A percentile compares a stretch with the other conserved stretches of the same genome.
phyloP scores from a whole-genome alignment of 495 filamentous ascomycete species.

The Pyrenula massariospora region DNA sequence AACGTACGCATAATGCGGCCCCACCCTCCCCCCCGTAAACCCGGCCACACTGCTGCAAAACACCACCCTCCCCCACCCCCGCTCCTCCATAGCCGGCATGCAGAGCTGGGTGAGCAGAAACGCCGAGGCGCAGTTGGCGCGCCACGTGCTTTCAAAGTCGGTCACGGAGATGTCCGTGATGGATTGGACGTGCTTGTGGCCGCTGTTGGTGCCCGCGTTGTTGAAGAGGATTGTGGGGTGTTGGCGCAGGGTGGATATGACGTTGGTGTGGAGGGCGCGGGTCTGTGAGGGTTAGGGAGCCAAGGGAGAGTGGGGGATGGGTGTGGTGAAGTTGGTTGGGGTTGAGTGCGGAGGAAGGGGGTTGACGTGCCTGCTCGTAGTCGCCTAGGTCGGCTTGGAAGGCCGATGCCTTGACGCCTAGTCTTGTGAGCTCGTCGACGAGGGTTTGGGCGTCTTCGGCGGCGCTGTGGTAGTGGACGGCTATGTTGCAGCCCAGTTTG shows the following conservation, averaged over 20 bases:
- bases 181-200: slow-evolving; percentile 3
- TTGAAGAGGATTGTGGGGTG: slow-evolving; percentile 20
- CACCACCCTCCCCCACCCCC: slow-evolving; percentile 40
- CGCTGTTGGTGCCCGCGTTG: slow-evolving; percentile 18
- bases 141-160: slow-evolving; percentile 43
- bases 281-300: too few species aligned
- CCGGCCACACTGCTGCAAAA: slow-evolving; percentile 43
- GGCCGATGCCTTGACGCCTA: slow-evolving; percentile 4
- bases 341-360: too few species aligned
- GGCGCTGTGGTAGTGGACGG: slow-evolving; percentile 19
- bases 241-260: not conserved
- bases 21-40: slow-evolving; percentile 35
- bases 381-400: slow-evolving; percentile 21
- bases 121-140: slow-evolving; percentile 38
- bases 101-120: slow-evolving; percentile 41
- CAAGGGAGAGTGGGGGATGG: too few species aligned
- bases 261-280: not conserved
- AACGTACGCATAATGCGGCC: not conserved
- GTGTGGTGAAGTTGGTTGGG: too few species aligned
- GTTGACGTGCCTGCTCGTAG: slow-evolving; percentile 15
- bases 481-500: slow-evolving; percentile 14
- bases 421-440: slow-evolving; percentile 3
- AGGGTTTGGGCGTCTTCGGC: slow-evolving; percentile 6
- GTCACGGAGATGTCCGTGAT: slow-evolving; percentile 18
- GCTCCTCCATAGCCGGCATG: slow-evolving; percentile 37